Conservation (phyloP, 148 eudicot genomes). For the Cornus controversa region DNA sequence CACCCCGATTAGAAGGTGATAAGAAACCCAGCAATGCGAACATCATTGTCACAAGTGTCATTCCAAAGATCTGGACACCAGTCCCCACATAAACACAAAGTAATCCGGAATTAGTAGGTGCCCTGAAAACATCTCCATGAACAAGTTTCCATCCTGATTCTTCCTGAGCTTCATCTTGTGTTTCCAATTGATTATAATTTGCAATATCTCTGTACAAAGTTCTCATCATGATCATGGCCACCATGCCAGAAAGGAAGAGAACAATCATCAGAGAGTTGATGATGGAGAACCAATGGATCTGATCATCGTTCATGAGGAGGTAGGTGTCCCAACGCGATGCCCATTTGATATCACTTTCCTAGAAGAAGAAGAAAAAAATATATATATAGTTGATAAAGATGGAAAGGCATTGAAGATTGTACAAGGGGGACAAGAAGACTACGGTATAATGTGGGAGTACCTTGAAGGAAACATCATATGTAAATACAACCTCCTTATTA, state of each 20-base stretch:
- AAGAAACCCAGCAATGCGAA: conserved; percentile 40
- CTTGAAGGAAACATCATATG: conserved; percentile 17
- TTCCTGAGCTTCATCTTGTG: conserved; percentile 47
- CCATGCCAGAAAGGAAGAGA: conserved; percentile 43
- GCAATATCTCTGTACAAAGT: conserved; percentile 41
- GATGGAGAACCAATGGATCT: conserved; percentile 45
- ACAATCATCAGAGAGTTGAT: conserved; percentile 44
- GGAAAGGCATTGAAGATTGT: neutral
- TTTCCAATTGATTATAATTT: conserved; percentile 39
- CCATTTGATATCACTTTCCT: conserved; percentile 44
- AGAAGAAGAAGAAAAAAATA: neutral
- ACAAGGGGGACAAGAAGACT: neutral
- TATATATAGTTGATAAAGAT: neutral
- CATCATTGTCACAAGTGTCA: conserved; percentile 44
- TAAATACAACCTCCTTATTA: conserved; percentile 20
- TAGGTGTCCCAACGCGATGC: conserved; percentile 48
- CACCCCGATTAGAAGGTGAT: conserved; percentile 43
- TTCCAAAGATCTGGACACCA: conserved; percentile 37
- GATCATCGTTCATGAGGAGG: conserved; percentile 47
- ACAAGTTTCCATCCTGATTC: conserved; percentile 50
- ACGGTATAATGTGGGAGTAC: neutral
- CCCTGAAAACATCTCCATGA: conserved; percentile 43
- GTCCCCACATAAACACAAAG: conserved; percentile 43
- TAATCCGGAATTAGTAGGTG: conserved; percentile 32
- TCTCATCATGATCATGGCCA: conserved; percentile 51